Conservation (phyloP, 345 rosid species). For the Kandelia obovata region DNA sequence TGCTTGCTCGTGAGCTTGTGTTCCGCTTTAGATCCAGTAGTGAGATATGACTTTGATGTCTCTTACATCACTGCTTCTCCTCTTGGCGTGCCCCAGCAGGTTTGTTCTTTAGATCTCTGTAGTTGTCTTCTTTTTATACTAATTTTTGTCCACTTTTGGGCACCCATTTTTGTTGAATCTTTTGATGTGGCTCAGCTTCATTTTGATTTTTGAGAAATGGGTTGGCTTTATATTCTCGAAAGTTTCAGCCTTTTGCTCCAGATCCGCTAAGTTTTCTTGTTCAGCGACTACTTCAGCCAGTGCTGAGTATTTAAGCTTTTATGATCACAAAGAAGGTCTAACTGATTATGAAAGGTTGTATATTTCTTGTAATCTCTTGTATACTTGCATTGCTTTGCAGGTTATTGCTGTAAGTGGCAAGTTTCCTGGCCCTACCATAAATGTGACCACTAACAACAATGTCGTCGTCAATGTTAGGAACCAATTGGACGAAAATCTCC, state of each 20-base stretch:
- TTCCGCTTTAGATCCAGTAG: constrained; percentile 77
- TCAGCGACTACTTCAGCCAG: background rate
- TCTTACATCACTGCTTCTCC: constrained; percentile 96
- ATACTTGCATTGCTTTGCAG: constrained; percentile 41
- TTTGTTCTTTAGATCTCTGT: constrained; percentile 39
- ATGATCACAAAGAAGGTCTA: constrained; percentile 7
- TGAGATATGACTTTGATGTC: constrained; percentile 61
- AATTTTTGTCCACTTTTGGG: background rate
- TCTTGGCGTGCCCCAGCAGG: constrained; percentile 95
- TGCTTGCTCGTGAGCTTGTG: constrained; percentile 40
- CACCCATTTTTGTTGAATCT: constrained; percentile 10
- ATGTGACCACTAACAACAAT: constrained; percentile 87
- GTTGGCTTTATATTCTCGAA: constrained; percentile 23
- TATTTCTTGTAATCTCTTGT: constrained; percentile 11
- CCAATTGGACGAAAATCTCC: constrained; percentile 82
- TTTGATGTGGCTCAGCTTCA: constrained; percentile 19
- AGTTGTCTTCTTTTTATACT: constrained; percentile 3
- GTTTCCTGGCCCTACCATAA: constrained; percentile 90
- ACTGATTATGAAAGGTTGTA: constrained; percentile 9
- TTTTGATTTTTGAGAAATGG: constrained; percentile 17
- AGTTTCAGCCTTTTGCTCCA: constrained; percentile 42
- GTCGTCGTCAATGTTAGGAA: constrained; percentile 80
- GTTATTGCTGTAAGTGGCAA: constrained; percentile 90
- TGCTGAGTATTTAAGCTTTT: constrained; percentile 14
- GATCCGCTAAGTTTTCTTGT: constrained; percentile 39